Conservation (phyloP, 345 rosid species). For the Brassica carinata region DNA sequence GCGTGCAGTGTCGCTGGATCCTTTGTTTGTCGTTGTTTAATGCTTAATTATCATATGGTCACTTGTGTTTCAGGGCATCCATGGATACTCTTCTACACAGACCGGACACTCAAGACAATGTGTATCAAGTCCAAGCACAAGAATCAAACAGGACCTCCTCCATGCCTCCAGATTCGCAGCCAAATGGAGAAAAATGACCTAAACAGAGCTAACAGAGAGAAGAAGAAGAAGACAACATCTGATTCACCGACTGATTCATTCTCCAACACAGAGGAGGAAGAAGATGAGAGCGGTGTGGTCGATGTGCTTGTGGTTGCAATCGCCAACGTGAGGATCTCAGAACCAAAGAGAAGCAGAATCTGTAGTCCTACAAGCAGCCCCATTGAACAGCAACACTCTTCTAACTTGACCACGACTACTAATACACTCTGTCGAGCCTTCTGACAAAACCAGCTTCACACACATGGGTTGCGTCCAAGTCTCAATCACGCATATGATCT, state of each 20-base stretch:
- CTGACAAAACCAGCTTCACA: conserved; percentile 45
- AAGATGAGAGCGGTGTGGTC: conserved; percentile 75
- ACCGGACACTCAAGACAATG: conserved; percentile 62
- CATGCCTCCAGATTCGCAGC: conserved; percentile 26
- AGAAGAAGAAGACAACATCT: conserved; percentile 13
- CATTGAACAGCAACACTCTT: conserved; percentile 83
- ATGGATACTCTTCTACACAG: conserved; percentile 84
- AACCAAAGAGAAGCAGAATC: conserved; percentile 82
- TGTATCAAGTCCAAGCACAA: conserved; percentile 66
- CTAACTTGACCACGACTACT: conserved; percentile 80
- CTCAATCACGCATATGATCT: background rate
- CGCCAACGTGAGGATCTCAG: conserved; percentile 81
- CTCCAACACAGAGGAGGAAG: conserved; percentile 68
- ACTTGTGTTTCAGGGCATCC: conserved; percentile 69
- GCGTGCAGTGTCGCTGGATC: conserved; percentile 4
- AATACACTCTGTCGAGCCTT: conserved; percentile 87
- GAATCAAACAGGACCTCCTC: conserved; percentile 51
- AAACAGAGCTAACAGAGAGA: conserved; percentile 39
- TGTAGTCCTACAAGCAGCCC: conserved; percentile 75
- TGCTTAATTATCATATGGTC: background rate
- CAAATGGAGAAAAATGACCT: conserved; percentile 28
- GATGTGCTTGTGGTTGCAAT: conserved; percentile 90
- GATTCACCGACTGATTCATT: conserved; percentile 45
- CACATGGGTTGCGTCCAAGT: conserved; percentile 11
- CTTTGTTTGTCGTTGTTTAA: conserved; percentile 11